These are phyloP conservation scores for Trichoderma sp. DNA, from an alignment of 2,329 filamentous ascomycete species.

Conservation along the genomic window DNA sequence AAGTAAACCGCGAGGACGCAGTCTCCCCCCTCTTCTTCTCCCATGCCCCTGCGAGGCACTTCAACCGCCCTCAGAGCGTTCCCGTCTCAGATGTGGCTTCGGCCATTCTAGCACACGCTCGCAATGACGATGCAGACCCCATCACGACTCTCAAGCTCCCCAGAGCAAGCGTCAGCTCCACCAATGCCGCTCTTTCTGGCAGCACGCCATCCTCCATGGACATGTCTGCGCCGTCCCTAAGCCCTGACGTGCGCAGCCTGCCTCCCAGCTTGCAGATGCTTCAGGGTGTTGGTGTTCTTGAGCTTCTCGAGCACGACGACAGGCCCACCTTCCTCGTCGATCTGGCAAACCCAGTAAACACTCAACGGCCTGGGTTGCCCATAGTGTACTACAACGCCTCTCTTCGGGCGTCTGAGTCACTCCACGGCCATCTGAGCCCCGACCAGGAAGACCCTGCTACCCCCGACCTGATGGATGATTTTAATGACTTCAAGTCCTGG, in stretches of 20 bases:
- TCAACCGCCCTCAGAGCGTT: conserved; percentile 39
- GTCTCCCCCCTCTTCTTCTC: conserved; percentile 55
- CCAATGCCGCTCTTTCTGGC: conserved; percentile 47
- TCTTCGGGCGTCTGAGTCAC: conserved; percentile 54
- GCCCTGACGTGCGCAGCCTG: conserved; percentile 50
- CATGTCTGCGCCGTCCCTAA: conserved; percentile 49
- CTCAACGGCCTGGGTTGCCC: conserved; percentile 52
- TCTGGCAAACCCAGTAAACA: conserved; percentile 56
- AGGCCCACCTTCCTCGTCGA: conserved; percentile 76
- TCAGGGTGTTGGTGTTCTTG: conserved; percentile 64
- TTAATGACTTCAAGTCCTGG: conserved; percentile 68
- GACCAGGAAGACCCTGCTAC: conserved; percentile 43
- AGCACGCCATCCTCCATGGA: conserved; percentile 56
- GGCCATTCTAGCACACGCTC: conserved; percentile 48
- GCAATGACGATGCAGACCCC: conserved; percentile 42
- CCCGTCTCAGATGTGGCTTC: conserved; percentile 42
- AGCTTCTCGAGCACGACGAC: conserved; percentile 73
- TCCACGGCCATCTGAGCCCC: conserved; percentile 57
- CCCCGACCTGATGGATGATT: conserved; percentile 40
- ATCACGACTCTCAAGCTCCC: conserved; percentile 57
- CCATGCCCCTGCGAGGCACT: conserved; percentile 39
- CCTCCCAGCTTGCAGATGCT: conserved; percentile 55
- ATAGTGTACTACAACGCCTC: conserved; percentile 69
- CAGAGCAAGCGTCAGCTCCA: conserved; percentile 49
- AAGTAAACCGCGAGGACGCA: conserved; percentile 36